Conservation (phyloP, 495 filamentous ascomycete genomes). For the Penicillium paxilli region DNA sequence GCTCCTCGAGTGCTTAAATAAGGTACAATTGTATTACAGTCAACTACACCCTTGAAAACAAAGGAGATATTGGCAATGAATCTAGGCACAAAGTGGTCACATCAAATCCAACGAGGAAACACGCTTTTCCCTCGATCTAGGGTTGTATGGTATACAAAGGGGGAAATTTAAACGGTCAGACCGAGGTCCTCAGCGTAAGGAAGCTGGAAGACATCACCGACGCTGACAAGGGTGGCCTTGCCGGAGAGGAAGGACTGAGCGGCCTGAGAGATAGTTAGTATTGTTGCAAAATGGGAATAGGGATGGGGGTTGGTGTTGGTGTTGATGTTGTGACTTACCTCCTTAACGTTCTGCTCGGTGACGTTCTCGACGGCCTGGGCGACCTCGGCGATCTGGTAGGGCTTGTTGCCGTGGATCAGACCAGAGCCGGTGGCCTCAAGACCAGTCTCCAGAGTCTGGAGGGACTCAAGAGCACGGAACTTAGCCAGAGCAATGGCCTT, state of each 20-base stretch:
- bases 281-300: not conserved
- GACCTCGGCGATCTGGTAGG: constrained; percentile 82
- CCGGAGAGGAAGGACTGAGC: constrained; percentile 81
- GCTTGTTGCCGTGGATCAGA: constrained; percentile 75
- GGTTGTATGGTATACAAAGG: constrained; percentile 45
- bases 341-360: constrained; percentile 79
- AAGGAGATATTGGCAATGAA: constrained; percentile 42
- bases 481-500: constrained; percentile 93
- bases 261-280: constrained; percentile 53
- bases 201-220: constrained; percentile 77
- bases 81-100: constrained; percentile 41
- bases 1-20: constrained; percentile 28
- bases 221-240: constrained; percentile 84
- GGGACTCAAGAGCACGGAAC: constrained; percentile 85
- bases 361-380: constrained; percentile 79
- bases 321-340: constrained; percentile 57
- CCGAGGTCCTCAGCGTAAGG: constrained; percentile 94
- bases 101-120: constrained; percentile 34
- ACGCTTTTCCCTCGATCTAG: constrained; percentile 43
- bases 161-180: constrained; percentile 73
- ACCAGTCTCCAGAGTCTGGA: constrained; percentile 67
- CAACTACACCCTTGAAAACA: constrained; percentile 46
- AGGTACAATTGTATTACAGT: constrained; percentile 53
- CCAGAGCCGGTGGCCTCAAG: constrained; percentile 73
- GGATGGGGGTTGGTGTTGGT: not conserved